These are phyloP conservation scores for Chytriomyces sp. DNA, from an alignment of 192 early-diverging fungal species.

Conservation along the genomic window DNA sequence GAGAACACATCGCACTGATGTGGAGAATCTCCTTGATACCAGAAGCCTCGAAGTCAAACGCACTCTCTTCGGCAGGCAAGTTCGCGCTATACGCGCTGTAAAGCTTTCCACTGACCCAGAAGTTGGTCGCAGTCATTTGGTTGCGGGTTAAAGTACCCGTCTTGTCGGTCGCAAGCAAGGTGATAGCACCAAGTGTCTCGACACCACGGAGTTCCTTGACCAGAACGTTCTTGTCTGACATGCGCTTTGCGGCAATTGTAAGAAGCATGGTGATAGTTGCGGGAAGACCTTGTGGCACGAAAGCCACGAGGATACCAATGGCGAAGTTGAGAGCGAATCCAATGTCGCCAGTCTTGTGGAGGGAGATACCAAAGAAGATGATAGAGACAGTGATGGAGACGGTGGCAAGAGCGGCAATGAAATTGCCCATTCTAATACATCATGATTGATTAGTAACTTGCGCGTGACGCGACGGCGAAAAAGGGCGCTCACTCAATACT, in stretches of 20 bases:
- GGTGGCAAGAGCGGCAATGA: constrained; percentile 79
- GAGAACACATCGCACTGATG: constrained; percentile 65
- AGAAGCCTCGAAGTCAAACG: constrained; percentile 18
- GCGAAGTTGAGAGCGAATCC: constrained; percentile 70
- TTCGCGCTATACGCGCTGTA: constrained; percentile 43
- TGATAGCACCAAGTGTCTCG: constrained; percentile 97
- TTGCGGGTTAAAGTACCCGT: constrained; percentile 94
- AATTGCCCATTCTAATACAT: constrained; percentile 56
- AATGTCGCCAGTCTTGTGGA: constrained; percentile 55
- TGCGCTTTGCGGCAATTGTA: constrained; percentile 91
- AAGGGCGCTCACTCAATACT: background rate
- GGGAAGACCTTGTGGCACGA: constrained; percentile 90
- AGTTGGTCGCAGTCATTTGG: constrained; percentile 90
- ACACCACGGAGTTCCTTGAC: constrained; percentile 95
- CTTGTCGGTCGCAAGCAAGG: no score
- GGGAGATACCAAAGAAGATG: constrained; percentile 78
- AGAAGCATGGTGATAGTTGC: constrained; percentile 93
- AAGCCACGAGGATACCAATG: constrained; percentile 67
- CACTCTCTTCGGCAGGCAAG: background rate
- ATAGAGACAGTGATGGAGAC: constrained; percentile 73
- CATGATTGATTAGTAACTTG: background rate
- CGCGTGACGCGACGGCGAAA: background rate
- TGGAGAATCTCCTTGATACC: constrained; percentile 59
- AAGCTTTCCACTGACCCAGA: constrained; percentile 77
- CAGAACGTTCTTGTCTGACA: constrained; percentile 83